These are phyloP conservation scores for Kazachstania africana DNA, from an alignment of 805 yeast species.

Conservation along the genomic window DNA sequence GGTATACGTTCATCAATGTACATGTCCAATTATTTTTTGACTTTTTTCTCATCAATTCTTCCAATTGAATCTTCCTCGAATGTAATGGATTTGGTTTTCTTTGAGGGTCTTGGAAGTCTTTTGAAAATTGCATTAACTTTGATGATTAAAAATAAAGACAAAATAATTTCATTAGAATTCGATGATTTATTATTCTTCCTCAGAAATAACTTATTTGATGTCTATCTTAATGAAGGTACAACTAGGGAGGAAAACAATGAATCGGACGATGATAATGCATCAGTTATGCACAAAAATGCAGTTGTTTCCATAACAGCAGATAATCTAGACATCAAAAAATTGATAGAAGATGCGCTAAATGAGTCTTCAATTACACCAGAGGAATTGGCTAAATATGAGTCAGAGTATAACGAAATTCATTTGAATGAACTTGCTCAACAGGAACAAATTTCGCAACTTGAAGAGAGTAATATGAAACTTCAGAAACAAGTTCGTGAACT, in stretches of 20 bases:
- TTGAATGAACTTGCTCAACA: constrained; percentile 51
- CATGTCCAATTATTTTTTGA: constrained; percentile 92
- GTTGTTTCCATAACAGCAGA: constrained; percentile 6
- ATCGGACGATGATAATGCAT: background rate
- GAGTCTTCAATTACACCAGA: constrained; percentile 58
- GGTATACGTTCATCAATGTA: constrained; percentile 88
- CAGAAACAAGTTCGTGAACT: constrained; percentile 61
- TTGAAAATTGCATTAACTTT: constrained; percentile 70
- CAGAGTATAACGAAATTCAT: constrained; percentile 65
- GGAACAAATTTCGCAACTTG: constrained; percentile 48
- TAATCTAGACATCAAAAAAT: constrained; percentile 49
- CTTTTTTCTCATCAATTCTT: constrained; percentile 81
- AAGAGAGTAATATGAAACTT: constrained; percentile 55
- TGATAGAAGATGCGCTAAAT: constrained; percentile 62
- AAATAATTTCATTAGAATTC: constrained; percentile 49
- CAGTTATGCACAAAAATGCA: background rate
- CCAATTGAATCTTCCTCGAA: constrained; percentile 75
- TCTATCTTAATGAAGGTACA: constrained; percentile 2
- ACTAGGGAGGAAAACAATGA: constrained; percentile 1
- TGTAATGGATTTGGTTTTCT: constrained; percentile 72
- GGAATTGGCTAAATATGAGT: constrained; percentile 51
- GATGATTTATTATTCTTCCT: constrained; percentile 66
- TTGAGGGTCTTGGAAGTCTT: constrained; percentile 81
- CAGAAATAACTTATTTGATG: constrained; percentile 55
- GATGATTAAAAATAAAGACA: constrained; percentile 52